Evolutionary conservation across 495 filamentous ascomycete genomes (phyloP).

Genomic region (Penicillium egyptiacum): DNA sequence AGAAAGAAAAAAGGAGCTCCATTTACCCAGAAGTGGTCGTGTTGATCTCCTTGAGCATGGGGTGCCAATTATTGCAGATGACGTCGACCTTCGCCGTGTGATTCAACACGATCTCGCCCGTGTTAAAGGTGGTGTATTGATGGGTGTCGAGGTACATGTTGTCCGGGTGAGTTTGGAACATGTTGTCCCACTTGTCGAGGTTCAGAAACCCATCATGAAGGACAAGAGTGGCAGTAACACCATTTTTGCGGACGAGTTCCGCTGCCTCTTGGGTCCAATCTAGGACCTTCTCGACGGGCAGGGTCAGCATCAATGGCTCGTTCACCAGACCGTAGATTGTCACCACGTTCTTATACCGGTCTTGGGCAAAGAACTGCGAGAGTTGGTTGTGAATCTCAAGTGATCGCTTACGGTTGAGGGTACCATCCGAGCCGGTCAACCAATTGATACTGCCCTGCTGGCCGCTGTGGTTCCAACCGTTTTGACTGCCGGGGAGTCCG

Average conservation of each 20-base stretch:
- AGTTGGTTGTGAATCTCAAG: constrained; percentile 81
- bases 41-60: constrained; percentile 70
- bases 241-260: constrained; percentile 65
- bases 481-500: constrained; percentile 78
- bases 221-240: constrained; percentile 62
- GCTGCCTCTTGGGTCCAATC: constrained; percentile 69
- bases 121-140: constrained; percentile 90
- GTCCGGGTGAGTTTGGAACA: constrained; percentile 52
- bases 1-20: neutral
- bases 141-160: constrained; percentile 83
- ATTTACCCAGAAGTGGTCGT: constrained; percentile 67
- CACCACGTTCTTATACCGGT: constrained; percentile 80
- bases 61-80: constrained; percentile 81
- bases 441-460: constrained; percentile 69
- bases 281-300: constrained; percentile 59
- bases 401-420: constrained; percentile 66
- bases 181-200: constrained; percentile 73
- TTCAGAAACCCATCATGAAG: constrained; percentile 87
- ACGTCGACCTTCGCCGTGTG: constrained; percentile 77
- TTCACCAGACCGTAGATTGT: constrained; percentile 85
- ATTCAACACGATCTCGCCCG: constrained; percentile 66
- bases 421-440: constrained; percentile 71
- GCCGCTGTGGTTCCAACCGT: constrained; percentile 89
- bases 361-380: constrained; percentile 80
- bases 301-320: constrained; percentile 74